Percentiles rank a stretch among this genome's conserved stretches.
Evolutionary conservation across 129 eudicot genomes (phyloP).

Genomic region (sunflower (Helianthus annuus)): HanXRQr2.0-SUNRISE NC_035446.2:144258971-144259470

Average conservation of each 20-base stretch:
- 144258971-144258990: too few species aligned
- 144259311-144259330: neutral
- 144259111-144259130: conserved; percentile 19
- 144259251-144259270: conserved; percentile 2
- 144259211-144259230: conserved; percentile 33
- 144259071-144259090: too few species aligned
- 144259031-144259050: too few species aligned
- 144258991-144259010: too few species aligned
- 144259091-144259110: neutral
- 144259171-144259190: conserved; percentile 20
- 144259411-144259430: conserved; percentile 54
- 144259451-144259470: conserved; percentile 56
- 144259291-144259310: neutral
- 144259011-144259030: too few species aligned
- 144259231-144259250: conserved; percentile 23
- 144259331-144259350: conserved; percentile 35
- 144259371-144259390: conserved; percentile 54
- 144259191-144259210: conserved; percentile 18
- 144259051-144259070: too few species aligned
- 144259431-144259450: conserved; percentile 72
- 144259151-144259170: conserved; percentile 23
- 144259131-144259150: conserved; percentile 15
- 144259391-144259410: conserved; percentile 45
- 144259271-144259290: conserved; percentile 18
- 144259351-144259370: conserved; percentile 40